Conservation (phyloP, 208 protist species). For the Acanthamoeba castellanii region DNA sequence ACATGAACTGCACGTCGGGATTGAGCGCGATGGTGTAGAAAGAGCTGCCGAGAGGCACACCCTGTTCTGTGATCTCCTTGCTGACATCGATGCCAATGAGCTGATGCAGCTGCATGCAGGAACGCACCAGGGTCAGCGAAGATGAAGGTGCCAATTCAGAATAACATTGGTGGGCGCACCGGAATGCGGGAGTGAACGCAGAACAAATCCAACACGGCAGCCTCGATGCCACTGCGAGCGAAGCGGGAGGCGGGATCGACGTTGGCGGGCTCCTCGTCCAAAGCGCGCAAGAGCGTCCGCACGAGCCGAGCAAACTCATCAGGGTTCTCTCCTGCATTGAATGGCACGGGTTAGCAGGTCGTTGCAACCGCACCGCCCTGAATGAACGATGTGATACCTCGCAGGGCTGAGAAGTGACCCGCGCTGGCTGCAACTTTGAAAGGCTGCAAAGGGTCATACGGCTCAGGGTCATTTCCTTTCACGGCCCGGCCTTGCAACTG, state of each 20-base stretch:
- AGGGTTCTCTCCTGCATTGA: not conserved
- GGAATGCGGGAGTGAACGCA: not conserved
- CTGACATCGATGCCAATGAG: not conserved
- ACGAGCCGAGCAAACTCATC: conserved; percentile 2
- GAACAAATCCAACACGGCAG: conserved; percentile 9
- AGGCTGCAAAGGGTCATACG: not conserved
- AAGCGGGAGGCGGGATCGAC: not conserved
- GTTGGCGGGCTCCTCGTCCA: conserved; percentile 32
- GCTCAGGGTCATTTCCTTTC: not conserved
- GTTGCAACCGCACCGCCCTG: not conserved
- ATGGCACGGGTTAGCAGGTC: not conserved
- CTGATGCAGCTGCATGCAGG: not conserved
- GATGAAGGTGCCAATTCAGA: not conserved
- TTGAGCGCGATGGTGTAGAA: conserved; percentile 62
- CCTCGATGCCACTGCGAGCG: conserved; percentile 16
- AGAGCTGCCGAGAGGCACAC: conserved; percentile 8
- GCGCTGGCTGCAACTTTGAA: not conserved
- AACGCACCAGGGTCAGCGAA: not conserved
- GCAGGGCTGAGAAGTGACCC: not conserved
- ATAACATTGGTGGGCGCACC: not conserved
- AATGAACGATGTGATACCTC: not conserved
- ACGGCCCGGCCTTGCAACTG: not conserved
- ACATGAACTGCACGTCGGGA: conserved; percentile 55
- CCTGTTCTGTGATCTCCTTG: not conserved
- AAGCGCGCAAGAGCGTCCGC: not conserved